Evolutionary conservation across 2,329 filamentous ascomycete genomes (phyloP), one percentile per base, ranked within the genome.

Genomic region (Cladophialophora carrionii): DNA sequence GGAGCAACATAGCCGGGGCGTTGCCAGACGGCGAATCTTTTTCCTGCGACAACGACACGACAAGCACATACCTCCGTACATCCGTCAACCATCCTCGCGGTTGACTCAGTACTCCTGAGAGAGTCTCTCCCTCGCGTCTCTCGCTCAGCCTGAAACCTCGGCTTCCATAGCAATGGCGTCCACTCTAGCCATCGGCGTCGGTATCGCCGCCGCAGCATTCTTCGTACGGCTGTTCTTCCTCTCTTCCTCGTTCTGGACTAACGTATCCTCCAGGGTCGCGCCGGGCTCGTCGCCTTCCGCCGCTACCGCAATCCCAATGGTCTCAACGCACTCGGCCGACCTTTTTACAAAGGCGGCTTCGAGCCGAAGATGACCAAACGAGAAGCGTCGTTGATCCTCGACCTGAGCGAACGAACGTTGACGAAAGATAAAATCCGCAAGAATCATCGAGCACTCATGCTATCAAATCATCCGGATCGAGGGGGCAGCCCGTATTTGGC

Each of bases 271-370:
- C 74, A 97, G 92, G 94, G 95, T 71, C 91, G 95, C 75, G 94
- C 95, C 66, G 94, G 93, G 73, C 85, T 96, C 46, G 90, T 98
- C 74, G 95, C 95, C 72, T 86, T 93, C 78, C 88, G 93, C 69
- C 87, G 91, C 74, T 96, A 90, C 66, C 86, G 90, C 68, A 90
- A 90, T 68, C 80, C 78, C 8, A 80, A 78, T 67, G 80, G 80
- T 69, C 83, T 90, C 55, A 90, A 90, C 71, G 88, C 90, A 41
- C 82, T 96, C 72, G 95, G 95, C 73, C 92, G 93, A 78, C 88
- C 92, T 49, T 99, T 92, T 76, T 98, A 97, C 85, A 99, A 98
- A 80, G 95, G 95, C 72, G 95, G 95, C n/a, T 99, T 99, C 76
- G 95, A 99, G 81, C 84, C 88, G 66, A 90, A 90, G 79, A 99